Base-by-base conservation (phyloP, 2,329 filamentous ascomycete species). In the Neonectria ditissima region DNA sequence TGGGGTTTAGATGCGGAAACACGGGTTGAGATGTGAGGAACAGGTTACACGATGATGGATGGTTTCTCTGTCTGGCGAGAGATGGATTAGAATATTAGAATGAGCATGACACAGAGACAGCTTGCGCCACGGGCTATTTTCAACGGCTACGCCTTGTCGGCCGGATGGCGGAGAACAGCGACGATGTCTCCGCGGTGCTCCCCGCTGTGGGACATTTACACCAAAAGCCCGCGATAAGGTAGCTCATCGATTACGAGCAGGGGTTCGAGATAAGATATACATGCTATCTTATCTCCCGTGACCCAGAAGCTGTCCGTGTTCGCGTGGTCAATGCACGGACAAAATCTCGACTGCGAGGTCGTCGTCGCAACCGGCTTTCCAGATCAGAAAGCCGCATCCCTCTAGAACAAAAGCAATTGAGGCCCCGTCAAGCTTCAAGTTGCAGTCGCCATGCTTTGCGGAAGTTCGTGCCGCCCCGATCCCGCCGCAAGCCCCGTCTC, bases 401-500 rank as follows among this genome's bases (percentile, higher is more conserved):
- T 69, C 67, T 62, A 47, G 43, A 65, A 66, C 63, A 69, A 65
- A 62, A 72, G 73, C 73, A 70, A 77, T 77, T 76, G 73, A 68
- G 68, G 68, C 69, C 68, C 63, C 59, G 58, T 60, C 58, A 57
- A 73, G 74, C 75, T 73, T 68, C 62, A 63, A 66, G 47, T 61
- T 63, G 57, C 68, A 66, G 73, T 76, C 74, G 74, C 71, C 65
- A 85, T 85, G 83, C 78, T 84, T 74, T 85, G 83, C 55, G 79
- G 78, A 82, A 85, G 81, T 82, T 75, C 74, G 80, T 74, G 62
- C 0, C 8, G 7, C 7, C 34, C 14, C 7, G 14, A 7, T 8
- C 4, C 9, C 9, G 58, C 14, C 51, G 18, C n/a, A 57, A 54
- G 37, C 6, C 18, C 4, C 14, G n/a, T 30, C 22, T 34, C 58